These are phyloP conservation scores for Megacollybia platyphylla DNA, from an alignment of 1,284 basidiomycete species.

Conservation along the genomic window DNA sequence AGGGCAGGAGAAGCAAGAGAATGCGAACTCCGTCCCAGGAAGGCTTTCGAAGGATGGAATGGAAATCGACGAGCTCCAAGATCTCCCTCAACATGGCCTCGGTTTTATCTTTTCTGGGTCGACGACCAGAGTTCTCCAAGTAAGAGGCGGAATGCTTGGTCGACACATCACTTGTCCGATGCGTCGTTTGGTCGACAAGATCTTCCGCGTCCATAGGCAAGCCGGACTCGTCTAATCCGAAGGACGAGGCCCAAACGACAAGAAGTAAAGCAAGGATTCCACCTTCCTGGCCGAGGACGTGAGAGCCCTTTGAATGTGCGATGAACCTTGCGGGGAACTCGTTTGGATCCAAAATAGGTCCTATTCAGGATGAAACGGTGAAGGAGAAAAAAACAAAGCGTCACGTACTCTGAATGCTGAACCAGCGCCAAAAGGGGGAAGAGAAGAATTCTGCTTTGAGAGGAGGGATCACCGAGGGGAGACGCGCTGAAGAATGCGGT, in stretches of 20 bases:
- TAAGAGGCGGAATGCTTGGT: background rate
- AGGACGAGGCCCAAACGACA: slow-evolving; percentile 78
- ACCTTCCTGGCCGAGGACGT: slow-evolving; percentile 44
- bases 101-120: slow-evolving; percentile 22
- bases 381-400: slow-evolving; percentile 11
- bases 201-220: slow-evolving; percentile 14
- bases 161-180: background rate
- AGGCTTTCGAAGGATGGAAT: slow-evolving; percentile 68
- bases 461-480: slow-evolving; percentile 46
- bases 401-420: slow-evolving; percentile 67
- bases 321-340: slow-evolving; percentile 65
- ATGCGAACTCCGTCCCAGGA: slow-evolving; percentile 78
- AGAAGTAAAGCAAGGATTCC: slow-evolving; percentile 57
- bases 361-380: slow-evolving; percentile 18
- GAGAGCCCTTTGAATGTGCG: slow-evolving; percentile 44
- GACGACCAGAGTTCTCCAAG: slow-evolving; percentile 10
- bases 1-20: slow-evolving; percentile 64
- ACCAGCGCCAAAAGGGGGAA: slow-evolving; percentile 72
- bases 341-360: slow-evolving; percentile 58
- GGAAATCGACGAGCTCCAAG: slow-evolving; percentile 65
- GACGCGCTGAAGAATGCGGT: slow-evolving; percentile 17
- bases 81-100: slow-evolving; percentile 60
- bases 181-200: slow-evolving; percentile 6
- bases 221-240: slow-evolving; percentile 73
- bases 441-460: slow-evolving; percentile 69